Evolutionary conservation across 441 rosid genomes (phyloP), one percentile per base, ranked within the genome.

Genomic region (Populus hybrid): DNA sequence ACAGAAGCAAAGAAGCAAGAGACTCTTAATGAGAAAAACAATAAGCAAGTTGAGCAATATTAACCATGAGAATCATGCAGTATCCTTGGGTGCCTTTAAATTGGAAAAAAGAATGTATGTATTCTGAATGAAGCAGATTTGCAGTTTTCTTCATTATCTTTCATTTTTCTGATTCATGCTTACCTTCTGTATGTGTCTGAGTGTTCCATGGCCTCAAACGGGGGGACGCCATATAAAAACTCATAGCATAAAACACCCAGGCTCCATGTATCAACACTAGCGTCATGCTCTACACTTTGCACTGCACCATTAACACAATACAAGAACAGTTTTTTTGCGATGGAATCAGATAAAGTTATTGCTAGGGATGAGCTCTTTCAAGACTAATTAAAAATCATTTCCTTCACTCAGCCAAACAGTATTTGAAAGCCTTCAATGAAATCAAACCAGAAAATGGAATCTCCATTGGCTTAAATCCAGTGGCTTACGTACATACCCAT

Each of bases 181-280:
- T 82, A 93, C 98, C 99, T 93, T 87, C 89, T 87, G 78, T 91
- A 95, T 2, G 98, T 95, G 83, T 93, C 99, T 0, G 98, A 92
- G 85, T 95, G 97, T 77, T 91, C 97, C 86, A 84, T 86, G 78
- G 98, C 97, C 84, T 95, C 99, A 67, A 95, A 95, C 63, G 98
- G 97, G 79, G 98, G 98, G 3, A 89, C 85, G 0, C 99, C 98
- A 77, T 93, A 93, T 2, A 95, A 88, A 78, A 95, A 95, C 87
- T 95, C 98, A 74, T 92, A 95, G 79, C 97, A 93, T 61, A 95
- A 84, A 70, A 93, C 90, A 76, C 99, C 98, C 61, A 93, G 93
- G 85, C 98, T 95, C 99, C 99, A 95, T 61, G 91, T 92, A 84
- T 95, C 98, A 71, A 93, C 99, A 73, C 84, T 92, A 67, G 97